Percentiles rank a stretch among this genome's conserved stretches.
Evolutionary conservation across 176 grass and related monocot genomes (phyloP).

Genomic region (Bolboschoenus planiculmis): DNA sequence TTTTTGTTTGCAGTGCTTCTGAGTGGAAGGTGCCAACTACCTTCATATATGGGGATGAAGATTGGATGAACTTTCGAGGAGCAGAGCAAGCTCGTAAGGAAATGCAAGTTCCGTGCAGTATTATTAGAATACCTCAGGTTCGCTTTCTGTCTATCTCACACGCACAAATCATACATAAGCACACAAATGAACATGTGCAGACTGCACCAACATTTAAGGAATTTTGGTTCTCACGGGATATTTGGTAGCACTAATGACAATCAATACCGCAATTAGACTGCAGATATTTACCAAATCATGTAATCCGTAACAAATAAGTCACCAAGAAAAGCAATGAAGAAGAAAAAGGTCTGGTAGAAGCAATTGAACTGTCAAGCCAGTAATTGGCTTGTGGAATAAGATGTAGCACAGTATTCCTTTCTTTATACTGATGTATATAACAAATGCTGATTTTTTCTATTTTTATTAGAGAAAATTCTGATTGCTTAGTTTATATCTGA

Average conservation of each 20-base stretch:
- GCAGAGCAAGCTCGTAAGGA: constrained; percentile 31
- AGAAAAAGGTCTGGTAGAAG: neutral
- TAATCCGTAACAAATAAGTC: neutral
- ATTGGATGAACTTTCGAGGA: constrained; percentile 45
- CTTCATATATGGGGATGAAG: constrained; percentile 36
- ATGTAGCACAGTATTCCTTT: neutral
- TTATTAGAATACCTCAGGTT: constrained; percentile 40
- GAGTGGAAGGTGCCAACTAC: constrained; percentile 50
- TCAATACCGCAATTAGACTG: neutral
- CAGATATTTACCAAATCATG: neutral
- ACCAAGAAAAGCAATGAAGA: neutral
- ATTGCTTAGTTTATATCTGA: neutral
- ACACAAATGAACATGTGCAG: neutral
- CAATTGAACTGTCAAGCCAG: neutral
- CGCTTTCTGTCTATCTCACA: neutral
- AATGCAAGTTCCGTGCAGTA: constrained; percentile 41
- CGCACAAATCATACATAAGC: neutral
- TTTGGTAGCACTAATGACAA: neutral
- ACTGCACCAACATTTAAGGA: neutral
- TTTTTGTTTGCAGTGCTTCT: constrained; percentile 35
- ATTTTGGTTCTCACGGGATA: neutral
- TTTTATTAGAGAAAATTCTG: neutral
- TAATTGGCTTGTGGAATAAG: neutral
- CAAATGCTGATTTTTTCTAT: neutral
- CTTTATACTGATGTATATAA: neutral